Evolutionary conservation across 495 filamentous ascomycete genomes (phyloP).

Genomic region (Penicillium crystallinum): DNA sequence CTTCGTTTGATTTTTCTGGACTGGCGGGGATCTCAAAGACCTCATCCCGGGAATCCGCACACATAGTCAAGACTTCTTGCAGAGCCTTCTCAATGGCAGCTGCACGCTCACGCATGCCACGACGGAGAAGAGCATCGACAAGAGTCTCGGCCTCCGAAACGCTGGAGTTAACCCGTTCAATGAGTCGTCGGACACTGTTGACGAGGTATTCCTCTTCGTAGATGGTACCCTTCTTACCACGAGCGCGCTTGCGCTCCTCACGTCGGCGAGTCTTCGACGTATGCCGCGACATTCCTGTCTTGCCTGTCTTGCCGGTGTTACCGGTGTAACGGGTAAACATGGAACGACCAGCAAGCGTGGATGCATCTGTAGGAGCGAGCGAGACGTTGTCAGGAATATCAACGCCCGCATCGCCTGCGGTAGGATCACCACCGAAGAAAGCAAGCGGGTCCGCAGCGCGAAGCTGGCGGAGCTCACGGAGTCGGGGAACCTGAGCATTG

Average conservation of each 20-base stretch:
- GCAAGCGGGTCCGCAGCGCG: constrained; percentile 76
- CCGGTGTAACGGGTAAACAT: constrained; percentile 92
- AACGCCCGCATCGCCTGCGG: constrained; percentile 42
- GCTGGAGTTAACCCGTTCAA: constrained; percentile 73
- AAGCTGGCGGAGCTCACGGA: constrained; percentile 72
- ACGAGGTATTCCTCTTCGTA: constrained; percentile 98
- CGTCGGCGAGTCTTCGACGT: constrained; percentile 77
- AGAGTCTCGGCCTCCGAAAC: constrained; percentile 64
- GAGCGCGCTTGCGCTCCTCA: constrained; percentile 91
- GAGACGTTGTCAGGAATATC: constrained; percentile 90
- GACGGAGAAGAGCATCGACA: constrained; percentile 66
- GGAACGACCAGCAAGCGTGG: constrained; percentile 64
- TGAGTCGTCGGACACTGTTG: constrained; percentile 74
- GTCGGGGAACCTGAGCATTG: constrained; percentile 73
- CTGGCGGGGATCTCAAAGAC: constrained; percentile 49
- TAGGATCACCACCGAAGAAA: constrained; percentile 67
- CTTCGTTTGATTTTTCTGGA: constrained; percentile 9
- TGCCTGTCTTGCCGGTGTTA: constrained; percentile 61
- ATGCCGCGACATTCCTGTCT: constrained; percentile 63
- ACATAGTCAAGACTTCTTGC: constrained; percentile 65
- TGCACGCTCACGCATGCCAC: constrained; percentile 84
- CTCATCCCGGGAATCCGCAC: constrained; percentile 56
- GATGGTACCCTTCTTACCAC: constrained; percentile 90
- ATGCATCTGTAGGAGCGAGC: constrained; percentile 75
- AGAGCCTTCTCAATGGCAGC: constrained; percentile 67